These are phyloP conservation scores for Tetraselmis striata DNA, from an alignment of 139 green algal species.

Conservation along the genomic window DNA sequence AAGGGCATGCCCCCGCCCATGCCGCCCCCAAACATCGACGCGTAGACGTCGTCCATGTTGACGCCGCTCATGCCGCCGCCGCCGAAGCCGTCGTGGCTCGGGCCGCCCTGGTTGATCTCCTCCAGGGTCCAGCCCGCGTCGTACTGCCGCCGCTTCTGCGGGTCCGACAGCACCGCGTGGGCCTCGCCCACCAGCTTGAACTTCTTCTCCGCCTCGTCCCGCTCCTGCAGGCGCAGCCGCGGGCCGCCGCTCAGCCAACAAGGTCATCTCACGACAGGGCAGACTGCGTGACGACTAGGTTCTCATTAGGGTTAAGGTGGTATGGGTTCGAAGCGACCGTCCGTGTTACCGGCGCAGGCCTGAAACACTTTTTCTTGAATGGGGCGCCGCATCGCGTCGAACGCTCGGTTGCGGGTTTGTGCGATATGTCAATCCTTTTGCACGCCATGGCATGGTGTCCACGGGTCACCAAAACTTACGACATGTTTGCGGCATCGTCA, in stretches of 20 bases:
- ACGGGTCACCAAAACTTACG: too few species aligned
- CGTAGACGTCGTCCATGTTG: conserved; percentile 23
- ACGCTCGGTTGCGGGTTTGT: too few species aligned
- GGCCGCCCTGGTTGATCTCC: conserved; percentile 30
- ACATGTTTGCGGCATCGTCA: too few species aligned
- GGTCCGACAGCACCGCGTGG: conserved; percentile 23
- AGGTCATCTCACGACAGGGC: too few species aligned
- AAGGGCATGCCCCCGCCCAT: background rate
- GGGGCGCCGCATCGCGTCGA: too few species aligned
- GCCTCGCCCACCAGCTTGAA: conserved; percentile 43
- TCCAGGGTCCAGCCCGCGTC: conserved; percentile 32
- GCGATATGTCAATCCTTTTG: too few species aligned
- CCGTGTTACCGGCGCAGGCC: too few species aligned
- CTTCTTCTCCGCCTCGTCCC: conserved; percentile 30
- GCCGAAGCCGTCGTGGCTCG: conserved; percentile 10
- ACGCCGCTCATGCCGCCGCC: conserved; percentile 8
- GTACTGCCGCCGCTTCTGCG: conserved; percentile 27
- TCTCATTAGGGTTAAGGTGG: too few species aligned
- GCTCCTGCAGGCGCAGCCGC: conserved; percentile 11
- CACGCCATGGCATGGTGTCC: too few species aligned
- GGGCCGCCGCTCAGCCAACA: background rate
- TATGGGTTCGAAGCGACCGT: too few species aligned
- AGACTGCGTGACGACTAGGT: too few species aligned
- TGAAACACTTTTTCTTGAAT: too few species aligned
- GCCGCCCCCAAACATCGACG: conserved; percentile 17